Base-by-base conservation (phyloP, 768 basidiomycete genomes). In the Hortiboletus campestris region DNA sequence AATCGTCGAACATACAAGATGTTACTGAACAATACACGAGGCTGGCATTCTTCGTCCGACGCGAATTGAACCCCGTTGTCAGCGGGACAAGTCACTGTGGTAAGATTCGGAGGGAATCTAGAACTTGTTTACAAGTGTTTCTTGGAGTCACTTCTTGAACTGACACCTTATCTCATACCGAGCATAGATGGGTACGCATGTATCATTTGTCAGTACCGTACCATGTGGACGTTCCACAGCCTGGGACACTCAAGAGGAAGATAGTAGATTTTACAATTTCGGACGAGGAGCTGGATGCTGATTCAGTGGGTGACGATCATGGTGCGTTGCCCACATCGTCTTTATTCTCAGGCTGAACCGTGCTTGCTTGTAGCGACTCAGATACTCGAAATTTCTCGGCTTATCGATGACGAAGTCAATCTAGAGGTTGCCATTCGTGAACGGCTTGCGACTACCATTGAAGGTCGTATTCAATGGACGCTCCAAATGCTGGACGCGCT, bases 401-500 rank as follows among this genome's bases (percentile, higher is more conserved):
- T 59, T 45, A 53, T 72, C 39, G 35, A 46, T 3, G 74, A 80
- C 38, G 80, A 81, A 54, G 51, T 81, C 2, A 70, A 75, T 58
- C 62, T 79, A 36, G 79, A 81, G 55, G 70, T 81, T 19, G 65
- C 73, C 19, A 60, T 81, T 19, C 71, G 78, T 38, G 62, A 75
- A 52, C 71, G 78, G 20, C 66, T 81, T 43, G 67, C 67, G 12
- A 69, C 69, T n/a, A 75, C 77, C 11, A 66, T 78, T 2, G 69
- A 77, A 52, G 75, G 78, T 20, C 73, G 80, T 28, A 70, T 81
- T 16, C 72, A 75, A 38, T 80, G 79, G 79, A 78, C 77, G 5
- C 61, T 76, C 34, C 62, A 74, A n/a, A 61, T 79, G 56, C 67
- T 76, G 58, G 66, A 75, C 14, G 65, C 75, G 14, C 58, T 78